These are phyloP conservation scores for Choanephora cucurbitarum DNA, from an alignment of 371 early-diverging fungal genomes.

Conservation along the genomic window DNA sequence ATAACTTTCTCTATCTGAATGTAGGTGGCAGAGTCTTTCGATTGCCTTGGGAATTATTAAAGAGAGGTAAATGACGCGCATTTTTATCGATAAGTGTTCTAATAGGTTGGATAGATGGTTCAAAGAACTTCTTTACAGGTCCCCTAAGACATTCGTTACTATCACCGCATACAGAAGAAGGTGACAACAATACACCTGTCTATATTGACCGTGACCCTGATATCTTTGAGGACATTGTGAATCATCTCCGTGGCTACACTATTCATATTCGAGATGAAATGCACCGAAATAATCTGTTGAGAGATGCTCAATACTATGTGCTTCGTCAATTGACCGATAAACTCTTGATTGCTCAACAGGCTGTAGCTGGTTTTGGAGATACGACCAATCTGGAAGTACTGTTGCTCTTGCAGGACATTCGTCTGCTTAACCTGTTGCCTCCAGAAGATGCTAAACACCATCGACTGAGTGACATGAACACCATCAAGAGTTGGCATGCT, in stretches of 20 bases:
- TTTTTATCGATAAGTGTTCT: slow-evolving; percentile 1
- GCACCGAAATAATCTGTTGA: slow-evolving; percentile 63
- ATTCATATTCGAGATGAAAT: slow-evolving; percentile 59
- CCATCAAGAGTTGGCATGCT: slow-evolving; percentile 12
- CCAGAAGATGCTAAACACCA: slow-evolving; percentile 13
- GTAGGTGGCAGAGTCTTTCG: slow-evolving; percentile 50
- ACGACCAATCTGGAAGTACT: slow-evolving; percentile 36
- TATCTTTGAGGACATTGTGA: slow-evolving; percentile 61
- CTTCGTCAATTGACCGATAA: slow-evolving; percentile 56
- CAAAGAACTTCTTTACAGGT: slow-evolving; percentile 47
- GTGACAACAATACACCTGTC: slow-evolving; percentile 36
- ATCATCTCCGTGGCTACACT: slow-evolving; percentile 63
- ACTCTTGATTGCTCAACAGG: slow-evolving; percentile 41
- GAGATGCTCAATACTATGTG: slow-evolving; percentile 64
- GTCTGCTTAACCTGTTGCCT: slow-evolving; percentile 32
- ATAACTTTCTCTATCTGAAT: slow-evolving; percentile 48
- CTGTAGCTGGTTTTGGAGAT: slow-evolving; percentile 50
- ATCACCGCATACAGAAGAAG: slow-evolving; percentile 23
- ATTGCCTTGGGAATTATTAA: slow-evolving; percentile 41
- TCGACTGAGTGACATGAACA: slow-evolving; percentile 1
- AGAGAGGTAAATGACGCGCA: slow-evolving; percentile 35
- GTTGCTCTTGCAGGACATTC: slow-evolving; percentile 44
- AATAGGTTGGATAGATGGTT: slow-evolving; percentile 26
- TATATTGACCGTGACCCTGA: slow-evolving; percentile 65
- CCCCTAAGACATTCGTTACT: slow-evolving; percentile 37